phyloP scores from a whole-genome alignment of 495 filamentous ascomycete genomes.

The Bacidia gigantensis region DNA sequence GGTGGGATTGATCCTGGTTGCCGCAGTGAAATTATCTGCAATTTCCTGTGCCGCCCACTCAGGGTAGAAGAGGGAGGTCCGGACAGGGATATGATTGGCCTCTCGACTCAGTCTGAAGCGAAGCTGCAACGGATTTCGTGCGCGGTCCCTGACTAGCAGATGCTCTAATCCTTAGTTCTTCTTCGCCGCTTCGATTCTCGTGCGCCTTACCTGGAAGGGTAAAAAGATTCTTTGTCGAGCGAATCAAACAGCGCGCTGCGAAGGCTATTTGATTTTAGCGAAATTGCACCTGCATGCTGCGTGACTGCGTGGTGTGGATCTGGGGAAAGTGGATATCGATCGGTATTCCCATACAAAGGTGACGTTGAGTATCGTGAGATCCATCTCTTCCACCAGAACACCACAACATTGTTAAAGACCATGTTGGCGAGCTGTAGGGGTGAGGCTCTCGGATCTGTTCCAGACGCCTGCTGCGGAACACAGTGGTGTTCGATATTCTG shows the following conservation, averaged over 20 bases:
- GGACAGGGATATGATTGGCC: not conserved
- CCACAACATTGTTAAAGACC: not conserved
- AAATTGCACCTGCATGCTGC: slow-evolving; percentile 6
- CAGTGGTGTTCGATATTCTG: not conserved
- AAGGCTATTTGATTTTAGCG: slow-evolving; percentile 1
- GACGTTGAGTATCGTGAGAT: not conserved
- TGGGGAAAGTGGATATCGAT: not conserved
- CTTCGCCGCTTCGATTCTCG: not conserved
- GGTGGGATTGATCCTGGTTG: not conserved
- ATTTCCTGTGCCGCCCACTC: not conserved
- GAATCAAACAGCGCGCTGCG: not conserved
- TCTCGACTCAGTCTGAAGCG: not conserved
- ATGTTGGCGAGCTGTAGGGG: not conserved
- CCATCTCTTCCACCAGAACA: too few relatives aligned
- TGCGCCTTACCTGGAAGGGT: not conserved
- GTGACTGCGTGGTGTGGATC: not conserved
- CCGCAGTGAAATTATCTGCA: slow-evolving; percentile 1
- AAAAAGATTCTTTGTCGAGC: not conserved
- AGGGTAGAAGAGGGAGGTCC: not conserved
- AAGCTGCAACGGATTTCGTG: not conserved
- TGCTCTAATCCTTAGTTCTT: not conserved
- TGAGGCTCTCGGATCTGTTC: too few relatives aligned
- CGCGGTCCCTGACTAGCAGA: not conserved
- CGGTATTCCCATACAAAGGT: not conserved
- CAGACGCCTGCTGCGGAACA: not conserved